Conservation (phyloP, 2,329 filamentous ascomycete species). For the Mycocentrospora acerina region DNA sequence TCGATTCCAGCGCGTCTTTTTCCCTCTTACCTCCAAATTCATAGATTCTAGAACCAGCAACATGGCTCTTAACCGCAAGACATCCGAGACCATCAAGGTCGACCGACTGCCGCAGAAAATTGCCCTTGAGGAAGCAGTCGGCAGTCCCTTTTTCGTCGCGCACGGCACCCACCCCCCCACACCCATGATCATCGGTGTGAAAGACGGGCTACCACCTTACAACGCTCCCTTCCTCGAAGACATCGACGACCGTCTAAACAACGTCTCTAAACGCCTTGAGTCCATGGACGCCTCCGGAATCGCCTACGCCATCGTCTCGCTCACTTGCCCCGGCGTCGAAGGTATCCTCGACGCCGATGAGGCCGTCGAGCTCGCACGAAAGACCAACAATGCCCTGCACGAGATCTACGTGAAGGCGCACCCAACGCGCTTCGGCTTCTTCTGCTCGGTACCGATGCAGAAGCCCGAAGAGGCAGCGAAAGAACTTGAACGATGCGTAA, state of each 20-base stretch:
- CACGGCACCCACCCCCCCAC: neutral
- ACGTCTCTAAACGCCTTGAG: neutral
- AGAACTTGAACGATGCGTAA: neutral
- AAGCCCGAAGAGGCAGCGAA: neutral
- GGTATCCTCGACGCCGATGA: neutral
- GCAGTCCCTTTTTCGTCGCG: too few species aligned
- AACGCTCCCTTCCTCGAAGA: neutral
- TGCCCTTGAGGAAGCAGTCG: neutral
- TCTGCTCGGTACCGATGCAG: constrained; percentile 1
- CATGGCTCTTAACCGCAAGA: too few species aligned
- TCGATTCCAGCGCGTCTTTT: too few species aligned
- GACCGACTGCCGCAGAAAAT: too few species aligned
- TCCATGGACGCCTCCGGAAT: neutral
- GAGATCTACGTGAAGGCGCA: neutral
- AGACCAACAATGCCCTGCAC: constrained; percentile 1
- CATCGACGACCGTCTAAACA: neutral
- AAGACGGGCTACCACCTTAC: neutral
- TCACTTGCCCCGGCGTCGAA: neutral
- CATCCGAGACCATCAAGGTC: too few species aligned
- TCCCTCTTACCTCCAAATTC: too few species aligned
- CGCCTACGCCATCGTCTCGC: neutral
- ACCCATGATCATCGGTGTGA: neutral
- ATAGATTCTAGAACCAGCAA: too few species aligned
- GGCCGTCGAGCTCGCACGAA: too few species aligned
- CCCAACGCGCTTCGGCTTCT: constrained; percentile 1